A percentile compares a stretch with the other conserved stretches of the same genome.
These are phyloP conservation scores for Lactarius trivialis DNA, from an alignment of 768 basidiomycete genomes.

Conservation along the genomic window DNA sequence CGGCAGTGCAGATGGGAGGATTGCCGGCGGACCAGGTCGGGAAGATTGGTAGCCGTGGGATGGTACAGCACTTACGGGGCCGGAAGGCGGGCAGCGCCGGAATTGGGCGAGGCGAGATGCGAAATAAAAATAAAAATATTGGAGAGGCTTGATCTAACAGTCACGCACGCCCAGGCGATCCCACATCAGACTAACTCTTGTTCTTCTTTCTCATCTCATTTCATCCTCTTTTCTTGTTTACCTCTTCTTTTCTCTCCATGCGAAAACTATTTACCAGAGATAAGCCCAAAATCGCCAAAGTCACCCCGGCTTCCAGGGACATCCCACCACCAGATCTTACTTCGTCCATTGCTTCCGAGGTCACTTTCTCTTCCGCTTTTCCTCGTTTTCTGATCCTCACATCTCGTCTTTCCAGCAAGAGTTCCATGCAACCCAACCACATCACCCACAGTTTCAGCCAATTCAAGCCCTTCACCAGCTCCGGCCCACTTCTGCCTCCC, in stretches of 20 bases:
- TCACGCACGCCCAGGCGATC: constrained; percentile 11
- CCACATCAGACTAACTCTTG: constrained; percentile 6
- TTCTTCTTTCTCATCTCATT: neutral
- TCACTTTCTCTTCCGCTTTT: constrained; percentile 14
- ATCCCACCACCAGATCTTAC: constrained; percentile 29
- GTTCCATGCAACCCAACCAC: constrained; percentile 11
- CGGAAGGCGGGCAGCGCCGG: neutral
- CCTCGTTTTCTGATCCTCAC: neutral
- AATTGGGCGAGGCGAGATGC: neutral
- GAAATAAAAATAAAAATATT: neutral
- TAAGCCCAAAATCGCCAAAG: constrained; percentile 38
- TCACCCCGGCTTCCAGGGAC: constrained; percentile 26
- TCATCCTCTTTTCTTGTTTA: neutral
- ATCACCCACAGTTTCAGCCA: neutral
- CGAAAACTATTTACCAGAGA: constrained; percentile 54
- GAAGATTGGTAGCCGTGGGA: too few relatives aligned
- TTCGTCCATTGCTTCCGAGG: constrained; percentile 27
- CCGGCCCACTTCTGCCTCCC: constrained; percentile 11
- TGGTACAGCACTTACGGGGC: too few relatives aligned
- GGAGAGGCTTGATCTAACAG: neutral
- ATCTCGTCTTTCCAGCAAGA: neutral
- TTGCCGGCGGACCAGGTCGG: too few relatives aligned
- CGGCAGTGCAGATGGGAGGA: too few relatives aligned
- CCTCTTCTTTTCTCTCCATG: constrained; percentile 32
- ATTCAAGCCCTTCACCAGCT: constrained; percentile 14